Evolutionary conservation across 2,329 filamentous ascomycete species (phyloP).

Genomic region (Pseudogymnoascus sp.): DNA sequence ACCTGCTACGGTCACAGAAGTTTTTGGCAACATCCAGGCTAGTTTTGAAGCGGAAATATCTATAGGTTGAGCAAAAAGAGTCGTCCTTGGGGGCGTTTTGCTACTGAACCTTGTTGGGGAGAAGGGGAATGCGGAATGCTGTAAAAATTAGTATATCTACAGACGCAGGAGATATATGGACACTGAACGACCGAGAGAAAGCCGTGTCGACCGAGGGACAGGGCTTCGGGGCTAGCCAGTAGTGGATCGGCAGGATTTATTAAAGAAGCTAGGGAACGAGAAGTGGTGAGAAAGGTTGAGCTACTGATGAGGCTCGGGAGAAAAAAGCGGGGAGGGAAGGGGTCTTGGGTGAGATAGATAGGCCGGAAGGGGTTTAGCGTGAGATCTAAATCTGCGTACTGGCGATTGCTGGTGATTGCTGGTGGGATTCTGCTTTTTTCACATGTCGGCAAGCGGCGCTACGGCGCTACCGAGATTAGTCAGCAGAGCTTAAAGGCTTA

Average conservation of each 20-base stretch:
- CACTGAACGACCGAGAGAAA: not conserved
- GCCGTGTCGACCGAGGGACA: not conserved
- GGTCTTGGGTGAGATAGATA: not conserved
- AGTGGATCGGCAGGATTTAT: not conserved
- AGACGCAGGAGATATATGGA: not conserved
- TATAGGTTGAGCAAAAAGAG: not conserved
- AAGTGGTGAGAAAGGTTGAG: conserved; percentile 6
- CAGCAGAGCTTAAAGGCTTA: not conserved
- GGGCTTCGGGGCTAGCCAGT: not conserved
- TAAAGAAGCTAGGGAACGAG: not conserved
- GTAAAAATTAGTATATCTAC: conserved; percentile 3
- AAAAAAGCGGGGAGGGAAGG: conserved; percentile 6
- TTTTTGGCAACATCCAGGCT: conserved; percentile 6
- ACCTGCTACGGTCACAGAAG: not conserved
- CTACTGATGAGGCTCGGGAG: not conserved
- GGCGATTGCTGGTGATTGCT: too few species aligned
- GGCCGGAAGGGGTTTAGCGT: not conserved
- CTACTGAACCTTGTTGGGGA: not conserved
- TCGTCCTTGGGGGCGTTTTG: not conserved
- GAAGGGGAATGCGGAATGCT: not conserved
- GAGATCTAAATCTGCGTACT: not conserved
- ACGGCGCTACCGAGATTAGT: conserved; percentile 1
- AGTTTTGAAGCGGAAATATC: not conserved
- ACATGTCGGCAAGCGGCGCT: not conserved
- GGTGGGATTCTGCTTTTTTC: not conserved